Evolutionary conservation across 371 early-diverging fungal species (phyloP).

Genomic region (Apophysomyces ossiformis): DNA sequence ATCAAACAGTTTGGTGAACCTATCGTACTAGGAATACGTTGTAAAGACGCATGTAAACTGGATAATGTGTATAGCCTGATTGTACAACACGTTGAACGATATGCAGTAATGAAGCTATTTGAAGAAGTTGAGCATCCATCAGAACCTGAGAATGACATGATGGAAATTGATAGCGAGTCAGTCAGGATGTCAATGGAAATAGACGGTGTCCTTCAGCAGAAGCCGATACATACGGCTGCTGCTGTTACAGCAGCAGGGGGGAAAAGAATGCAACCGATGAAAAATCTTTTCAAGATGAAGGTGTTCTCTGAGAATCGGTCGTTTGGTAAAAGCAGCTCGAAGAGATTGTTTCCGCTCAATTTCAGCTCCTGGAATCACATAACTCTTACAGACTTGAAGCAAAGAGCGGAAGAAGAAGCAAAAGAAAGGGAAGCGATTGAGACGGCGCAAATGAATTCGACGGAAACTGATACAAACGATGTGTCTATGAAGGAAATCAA

Average conservation of each 20-base stretch:
- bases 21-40: conserved; percentile 15
- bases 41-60: conserved; percentile 2
- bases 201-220: conserved; percentile 1
- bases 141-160: neutral
- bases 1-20: conserved; percentile 17
- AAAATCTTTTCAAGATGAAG: conserved; percentile 25
- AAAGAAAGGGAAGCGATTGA: conserved; percentile 20
- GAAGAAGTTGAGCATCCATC: conserved; percentile 14
- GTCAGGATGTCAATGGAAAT: neutral
- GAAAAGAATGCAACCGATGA: conserved; percentile 18
- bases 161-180: neutral
- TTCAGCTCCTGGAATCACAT: neutral
- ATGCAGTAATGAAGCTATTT: conserved; percentile 20
- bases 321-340: conserved; percentile 1
- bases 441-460: neutral
- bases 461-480: neutral
- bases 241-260: conserved; percentile 24
- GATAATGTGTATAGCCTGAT: conserved; percentile 18
- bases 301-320: conserved; percentile 13
- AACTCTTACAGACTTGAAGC: neutral
- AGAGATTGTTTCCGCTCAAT: conserved; percentile 7
- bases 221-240: conserved; percentile 20
- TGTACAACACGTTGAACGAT: conserved; percentile 22
- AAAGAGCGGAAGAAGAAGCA: conserved; percentile 26
- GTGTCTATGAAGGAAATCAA: neutral